These are phyloP conservation scores for Magnusiomyces sp. DNA, from an alignment of 1,139 yeast genomes.

Conservation along the genomic window DNA sequence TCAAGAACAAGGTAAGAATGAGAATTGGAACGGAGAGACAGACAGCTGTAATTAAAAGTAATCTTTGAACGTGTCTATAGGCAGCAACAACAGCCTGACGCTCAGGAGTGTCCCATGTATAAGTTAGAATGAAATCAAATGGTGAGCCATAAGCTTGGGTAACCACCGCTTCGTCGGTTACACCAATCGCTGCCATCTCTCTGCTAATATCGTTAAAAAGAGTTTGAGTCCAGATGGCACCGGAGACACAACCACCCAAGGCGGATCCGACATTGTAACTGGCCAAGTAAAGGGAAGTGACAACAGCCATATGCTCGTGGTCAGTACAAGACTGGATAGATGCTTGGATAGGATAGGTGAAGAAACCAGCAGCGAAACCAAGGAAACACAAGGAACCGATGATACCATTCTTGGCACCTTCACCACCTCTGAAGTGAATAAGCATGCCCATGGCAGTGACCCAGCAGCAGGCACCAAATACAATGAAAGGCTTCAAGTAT, in stretches of 20 bases:
- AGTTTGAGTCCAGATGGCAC: constrained; percentile 42
- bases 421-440: constrained; percentile 49
- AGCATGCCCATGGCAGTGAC: constrained; percentile 51
- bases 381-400: constrained; percentile 58
- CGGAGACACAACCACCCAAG: constrained; percentile 40
- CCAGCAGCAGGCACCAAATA: constrained; percentile 50
- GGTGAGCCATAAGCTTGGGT: constrained; percentile 47
- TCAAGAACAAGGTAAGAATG: constrained; percentile 41
- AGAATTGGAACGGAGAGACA: constrained; percentile 49
- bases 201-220: constrained; percentile 31
- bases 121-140: constrained; percentile 36
- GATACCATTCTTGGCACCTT: constrained; percentile 43
- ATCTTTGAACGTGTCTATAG: constrained; percentile 51
- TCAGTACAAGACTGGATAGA: constrained; percentile 56
- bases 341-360: constrained; percentile 59
- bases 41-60: constrained; percentile 50
- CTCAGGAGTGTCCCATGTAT: constrained; percentile 55
- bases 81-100: constrained; percentile 50
- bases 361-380: constrained; percentile 69
- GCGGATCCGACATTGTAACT: constrained; percentile 39
- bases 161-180: constrained; percentile 30
- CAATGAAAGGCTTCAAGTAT: constrained; percentile 51
- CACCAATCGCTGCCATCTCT: constrained; percentile 17
- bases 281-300: constrained; percentile 38
- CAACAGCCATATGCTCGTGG: constrained; percentile 41